Conservation (phyloP, 2,329 filamentous ascomycete genomes). For the Grosmannia clavigera region DNA sequence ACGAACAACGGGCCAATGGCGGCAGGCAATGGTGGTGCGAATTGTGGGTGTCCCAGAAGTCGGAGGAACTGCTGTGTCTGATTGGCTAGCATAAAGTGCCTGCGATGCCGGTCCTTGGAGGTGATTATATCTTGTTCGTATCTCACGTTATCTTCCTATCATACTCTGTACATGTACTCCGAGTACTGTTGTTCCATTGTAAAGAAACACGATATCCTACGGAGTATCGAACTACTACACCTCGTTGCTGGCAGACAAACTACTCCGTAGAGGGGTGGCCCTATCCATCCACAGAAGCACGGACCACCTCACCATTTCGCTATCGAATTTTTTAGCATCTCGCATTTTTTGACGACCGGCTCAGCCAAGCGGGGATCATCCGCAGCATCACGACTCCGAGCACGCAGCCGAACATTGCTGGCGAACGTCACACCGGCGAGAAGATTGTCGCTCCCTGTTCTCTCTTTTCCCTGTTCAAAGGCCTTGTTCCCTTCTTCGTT, state of each 20-base stretch:
- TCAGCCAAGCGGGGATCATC: background rate
- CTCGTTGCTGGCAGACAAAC: too few species aligned
- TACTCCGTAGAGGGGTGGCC: background rate
- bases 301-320: background rate
- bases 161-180: too few species aligned
- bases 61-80: background rate
- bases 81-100: background rate
- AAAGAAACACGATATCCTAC: too few species aligned
- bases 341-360: background rate
- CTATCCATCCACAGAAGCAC: background rate
- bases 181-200: background rate
- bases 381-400: background rate
- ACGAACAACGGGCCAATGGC: constrained; percentile 5
- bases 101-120: background rate
- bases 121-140: too few species aligned
- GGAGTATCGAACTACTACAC: too few species aligned
- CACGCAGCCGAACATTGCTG: background rate
- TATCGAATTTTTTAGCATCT: background rate
- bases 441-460: background rate
- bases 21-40: background rate
- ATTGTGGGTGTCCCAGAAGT: background rate
- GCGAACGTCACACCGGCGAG: background rate
- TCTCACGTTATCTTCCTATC: too few species aligned
- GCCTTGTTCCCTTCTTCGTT: background rate
- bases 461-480: too few species aligned